phyloP scores from a whole-genome alignment of 768 basidiomycete species.

The Rhodotorula kratochvilovae region DNA sequence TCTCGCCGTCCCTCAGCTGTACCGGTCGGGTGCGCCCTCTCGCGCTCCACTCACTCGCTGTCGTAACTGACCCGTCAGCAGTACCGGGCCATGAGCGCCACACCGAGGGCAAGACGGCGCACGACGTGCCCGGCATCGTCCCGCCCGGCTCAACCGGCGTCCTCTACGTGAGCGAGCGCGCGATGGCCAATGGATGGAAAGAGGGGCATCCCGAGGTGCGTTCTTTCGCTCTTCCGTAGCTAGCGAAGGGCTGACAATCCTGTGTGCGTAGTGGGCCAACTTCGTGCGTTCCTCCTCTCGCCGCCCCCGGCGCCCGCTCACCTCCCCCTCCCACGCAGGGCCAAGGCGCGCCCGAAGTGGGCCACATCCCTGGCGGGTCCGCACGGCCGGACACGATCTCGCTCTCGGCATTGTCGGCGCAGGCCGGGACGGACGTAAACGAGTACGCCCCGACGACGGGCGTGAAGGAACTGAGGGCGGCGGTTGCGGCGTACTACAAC shows the following conservation, averaged over 20 bases:
- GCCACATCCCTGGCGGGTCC: background rate
- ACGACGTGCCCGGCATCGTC: slow-evolving; percentile 17
- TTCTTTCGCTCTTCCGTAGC: background rate
- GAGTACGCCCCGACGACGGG: slow-evolving; percentile 86
- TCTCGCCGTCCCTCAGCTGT: background rate
- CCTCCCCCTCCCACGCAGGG: slow-evolving; percentile 1
- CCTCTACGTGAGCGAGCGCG: slow-evolving; percentile 86
- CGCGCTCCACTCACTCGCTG: too few species aligned
- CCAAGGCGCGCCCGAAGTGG: slow-evolving; percentile 51
- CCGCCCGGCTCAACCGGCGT: slow-evolving; percentile 48
- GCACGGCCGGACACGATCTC: slow-evolving; percentile 20
- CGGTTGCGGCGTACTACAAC: slow-evolving; percentile 87
- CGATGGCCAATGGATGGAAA: slow-evolving; percentile 90
- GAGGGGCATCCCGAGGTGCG: slow-evolving; percentile 51
- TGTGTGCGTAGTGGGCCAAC: slow-evolving; percentile 44
- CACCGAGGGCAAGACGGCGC: background rate
- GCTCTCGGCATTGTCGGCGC: slow-evolving; percentile 9
- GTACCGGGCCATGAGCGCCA: slow-evolving; percentile 20
- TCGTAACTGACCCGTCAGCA: background rate
- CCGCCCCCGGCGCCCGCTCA: background rate
- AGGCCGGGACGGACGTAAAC: slow-evolving; percentile 52
- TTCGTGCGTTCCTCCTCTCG: slow-evolving; percentile 50
- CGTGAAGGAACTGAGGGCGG: slow-evolving; percentile 76
- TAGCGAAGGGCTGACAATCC: too few species aligned
- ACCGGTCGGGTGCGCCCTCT: background rate